These are phyloP conservation scores for Pythium phragmiticola DNA, from an alignment of 352 stramenopile genomes.

Conservation along the genomic window DNA sequence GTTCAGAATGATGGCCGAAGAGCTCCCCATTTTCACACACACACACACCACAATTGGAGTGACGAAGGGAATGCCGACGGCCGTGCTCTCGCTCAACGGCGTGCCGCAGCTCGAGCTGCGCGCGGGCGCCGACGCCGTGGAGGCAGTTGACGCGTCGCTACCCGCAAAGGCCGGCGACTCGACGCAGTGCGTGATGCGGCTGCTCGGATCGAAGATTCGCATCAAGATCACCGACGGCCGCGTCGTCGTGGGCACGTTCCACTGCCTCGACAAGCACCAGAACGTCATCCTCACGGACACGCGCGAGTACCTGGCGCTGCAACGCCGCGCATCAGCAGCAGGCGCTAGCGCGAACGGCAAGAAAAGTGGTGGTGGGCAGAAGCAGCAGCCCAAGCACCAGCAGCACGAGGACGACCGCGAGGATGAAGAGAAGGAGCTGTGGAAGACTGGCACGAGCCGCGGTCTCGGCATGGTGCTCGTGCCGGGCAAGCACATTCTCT, in stretches of 20 bases:
- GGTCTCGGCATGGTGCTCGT: constrained; percentile 74
- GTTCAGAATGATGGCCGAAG: background rate
- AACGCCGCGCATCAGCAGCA: background rate
- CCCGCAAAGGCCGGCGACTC: constrained; percentile 31
- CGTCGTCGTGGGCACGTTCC: constrained; percentile 61
- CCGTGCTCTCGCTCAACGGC: constrained; percentile 65
- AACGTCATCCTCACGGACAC: constrained; percentile 79
- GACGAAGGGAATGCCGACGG: constrained; percentile 10
- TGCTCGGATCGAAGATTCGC: constrained; percentile 54
- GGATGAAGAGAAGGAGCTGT: constrained; percentile 30
- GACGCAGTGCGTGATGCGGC: constrained; percentile 57
- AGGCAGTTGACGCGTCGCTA: background rate
- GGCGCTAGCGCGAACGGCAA: constrained; percentile 16
- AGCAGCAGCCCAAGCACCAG: constrained; percentile 13
- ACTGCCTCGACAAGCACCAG: constrained; percentile 84
- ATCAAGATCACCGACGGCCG: constrained; percentile 73
- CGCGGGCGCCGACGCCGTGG: constrained; percentile 34
- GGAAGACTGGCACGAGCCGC: constrained; percentile 38
- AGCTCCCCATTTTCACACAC: constrained; percentile 3
- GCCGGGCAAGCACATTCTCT: constrained; percentile 72
- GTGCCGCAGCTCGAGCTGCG: constrained; percentile 39
- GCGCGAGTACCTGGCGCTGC: constrained; percentile 53
- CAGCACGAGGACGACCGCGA: constrained; percentile 10
- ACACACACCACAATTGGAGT: too few relatives aligned
- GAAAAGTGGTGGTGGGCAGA: constrained; percentile 30